These are phyloP conservation scores for Syzygium oleosum DNA, from an alignment of 345 rosid species.

Conservation along the genomic window DNA sequence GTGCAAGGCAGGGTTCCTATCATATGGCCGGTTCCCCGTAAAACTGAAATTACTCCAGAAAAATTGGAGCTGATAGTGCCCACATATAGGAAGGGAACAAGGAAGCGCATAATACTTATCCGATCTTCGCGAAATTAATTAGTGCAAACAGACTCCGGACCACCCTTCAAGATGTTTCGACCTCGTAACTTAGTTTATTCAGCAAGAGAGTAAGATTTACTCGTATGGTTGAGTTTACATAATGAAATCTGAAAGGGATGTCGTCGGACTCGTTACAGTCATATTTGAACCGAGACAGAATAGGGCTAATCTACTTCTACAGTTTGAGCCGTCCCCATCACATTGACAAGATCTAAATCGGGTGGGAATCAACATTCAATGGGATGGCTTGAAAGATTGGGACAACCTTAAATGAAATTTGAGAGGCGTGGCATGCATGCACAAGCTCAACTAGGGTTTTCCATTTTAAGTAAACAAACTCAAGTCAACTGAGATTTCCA, in stretches of 20 bases:
- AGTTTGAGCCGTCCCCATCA: neutral
- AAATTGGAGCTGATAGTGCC: neutral
- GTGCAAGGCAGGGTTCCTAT: neutral
- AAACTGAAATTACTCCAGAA: neutral
- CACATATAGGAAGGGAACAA: neutral
- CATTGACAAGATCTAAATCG: neutral
- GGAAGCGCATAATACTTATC: neutral
- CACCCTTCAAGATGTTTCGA: neutral
- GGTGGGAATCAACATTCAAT: neutral
- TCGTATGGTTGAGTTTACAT: neutral
- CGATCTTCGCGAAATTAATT: neutral
- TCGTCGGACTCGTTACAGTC: neutral
- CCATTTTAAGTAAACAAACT: neutral
- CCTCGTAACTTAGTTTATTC: too few species aligned
- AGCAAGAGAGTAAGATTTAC: neutral
- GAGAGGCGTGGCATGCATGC: neutral
- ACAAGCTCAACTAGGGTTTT: neutral
- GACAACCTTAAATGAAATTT: neutral
- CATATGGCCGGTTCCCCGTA: neutral
- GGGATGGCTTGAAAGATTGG: neutral
- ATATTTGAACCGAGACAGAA: neutral
- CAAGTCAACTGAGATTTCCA: neutral
- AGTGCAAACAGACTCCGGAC: neutral
- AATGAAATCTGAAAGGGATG: neutral
- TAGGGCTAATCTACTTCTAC: neutral